These are phyloP conservation scores for Salicornia ramosissima DNA, from an alignment of 148 eudicot species.

Conservation along the genomic window DNA sequence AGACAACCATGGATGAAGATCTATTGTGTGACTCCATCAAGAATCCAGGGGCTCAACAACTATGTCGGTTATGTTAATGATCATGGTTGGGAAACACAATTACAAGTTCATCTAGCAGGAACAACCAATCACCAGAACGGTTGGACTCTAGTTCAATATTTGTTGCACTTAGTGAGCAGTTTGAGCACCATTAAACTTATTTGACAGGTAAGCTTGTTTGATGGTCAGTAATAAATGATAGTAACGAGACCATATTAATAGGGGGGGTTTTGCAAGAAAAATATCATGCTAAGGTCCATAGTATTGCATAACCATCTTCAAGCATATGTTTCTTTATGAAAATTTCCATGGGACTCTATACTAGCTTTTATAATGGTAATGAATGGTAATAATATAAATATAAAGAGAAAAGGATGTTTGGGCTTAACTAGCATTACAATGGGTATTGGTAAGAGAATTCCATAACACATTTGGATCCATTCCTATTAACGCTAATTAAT, in stretches of 20 bases:
- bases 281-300: neutral
- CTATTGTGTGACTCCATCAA: neutral
- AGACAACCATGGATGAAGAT: neutral
- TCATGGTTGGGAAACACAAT: neutral
- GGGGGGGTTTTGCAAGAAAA: neutral
- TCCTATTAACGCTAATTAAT: neutral
- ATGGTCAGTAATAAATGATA: neutral
- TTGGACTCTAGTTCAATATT: neutral
- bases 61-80: neutral
- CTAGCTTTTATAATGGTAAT: neutral
- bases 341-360: neutral
- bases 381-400: neutral
- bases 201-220: neutral
- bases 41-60: neutral
- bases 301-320: neutral
- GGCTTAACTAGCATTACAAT: neutral
- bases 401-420: neutral
- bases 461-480: neutral
- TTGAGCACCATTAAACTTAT: conserved; percentile 1
- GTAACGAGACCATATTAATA: neutral
- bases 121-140: neutral
- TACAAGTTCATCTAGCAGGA: neutral
- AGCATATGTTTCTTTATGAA: neutral
- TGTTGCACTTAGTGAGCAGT: neutral
- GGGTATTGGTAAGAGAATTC: neutral